A percentile compares a stretch with the other conserved stretches of the same genome.
Evolutionary conservation across 1,284 basidiomycete species (phyloP).

Genomic region (Pseudozyma flocculosa): DNA sequence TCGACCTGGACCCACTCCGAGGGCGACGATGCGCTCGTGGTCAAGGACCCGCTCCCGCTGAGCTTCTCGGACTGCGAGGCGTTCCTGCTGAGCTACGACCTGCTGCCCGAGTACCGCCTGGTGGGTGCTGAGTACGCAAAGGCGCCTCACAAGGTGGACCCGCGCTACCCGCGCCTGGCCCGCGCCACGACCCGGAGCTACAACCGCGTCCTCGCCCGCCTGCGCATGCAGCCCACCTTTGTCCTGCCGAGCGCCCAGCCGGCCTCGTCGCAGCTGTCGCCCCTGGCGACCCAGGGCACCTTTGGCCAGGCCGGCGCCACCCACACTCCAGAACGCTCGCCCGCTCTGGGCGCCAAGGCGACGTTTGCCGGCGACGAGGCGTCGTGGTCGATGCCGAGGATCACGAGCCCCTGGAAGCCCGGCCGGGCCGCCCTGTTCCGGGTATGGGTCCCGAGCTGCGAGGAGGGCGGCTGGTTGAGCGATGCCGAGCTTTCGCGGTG

Average conservation of each 20-base stretch:
- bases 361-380: neutral
- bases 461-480: conserved; percentile 35
- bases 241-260: conserved; percentile 2
- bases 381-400: neutral
- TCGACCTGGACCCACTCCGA: conserved; percentile 3
- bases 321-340: neutral
- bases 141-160: conserved; percentile 46
- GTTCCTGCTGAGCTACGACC: conserved; percentile 46
- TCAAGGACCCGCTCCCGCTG: conserved; percentile 45
- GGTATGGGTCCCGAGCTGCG: conserved; percentile 58
- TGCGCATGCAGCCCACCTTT: conserved; percentile 52
- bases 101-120: conserved; percentile 40
- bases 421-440: conserved; percentile 58
- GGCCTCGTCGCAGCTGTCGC: neutral
- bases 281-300: neutral
- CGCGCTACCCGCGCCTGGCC: conserved; percentile 49
- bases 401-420: conserved; percentile 44
- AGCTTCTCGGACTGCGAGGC: conserved; percentile 49
- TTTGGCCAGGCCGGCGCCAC: neutral
- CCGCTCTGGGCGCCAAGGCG: neutral
- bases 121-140: conserved; percentile 42
- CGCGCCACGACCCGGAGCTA: conserved; percentile 57
- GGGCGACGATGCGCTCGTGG: conserved; percentile 3
- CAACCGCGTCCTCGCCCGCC: conserved; percentile 56
- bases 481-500: conserved; percentile 47